These are phyloP conservation scores for Cutaneotrichosporon sp. DNA, from an alignment of 1,284 basidiomycete genomes.

Conservation along the genomic window DNA sequence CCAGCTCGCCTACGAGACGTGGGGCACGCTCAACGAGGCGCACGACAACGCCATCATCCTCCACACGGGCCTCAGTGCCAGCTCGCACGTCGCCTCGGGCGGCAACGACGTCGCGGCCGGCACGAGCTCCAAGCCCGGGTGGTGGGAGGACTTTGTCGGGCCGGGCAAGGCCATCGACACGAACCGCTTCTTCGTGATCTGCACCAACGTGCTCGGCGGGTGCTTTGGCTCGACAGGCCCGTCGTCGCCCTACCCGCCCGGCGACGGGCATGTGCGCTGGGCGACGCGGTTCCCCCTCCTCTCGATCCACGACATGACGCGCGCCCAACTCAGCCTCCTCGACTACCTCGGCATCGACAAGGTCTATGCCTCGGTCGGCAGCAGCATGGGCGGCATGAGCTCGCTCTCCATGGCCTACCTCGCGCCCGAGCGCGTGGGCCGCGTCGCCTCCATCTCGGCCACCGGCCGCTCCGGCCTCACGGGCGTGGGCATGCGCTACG, in stretches of 20 bases:
- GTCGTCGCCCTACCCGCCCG: conserved; percentile 63
- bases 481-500: conserved; percentile 92
- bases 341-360: conserved; percentile 81
- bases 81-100: conserved; percentile 90
- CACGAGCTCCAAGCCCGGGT: conserved; percentile 61
- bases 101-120: conserved; percentile 68
- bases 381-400: conserved; percentile 98
- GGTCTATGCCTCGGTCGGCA: conserved; percentile 90
- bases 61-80: conserved; percentile 93
- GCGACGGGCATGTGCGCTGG: conserved; percentile 67
- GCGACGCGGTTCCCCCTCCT: conserved; percentile 90
- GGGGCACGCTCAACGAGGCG: conserved; percentile 80
- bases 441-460: conserved; percentile 90
- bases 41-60: conserved; percentile 92
- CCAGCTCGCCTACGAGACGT: conserved; percentile 90
- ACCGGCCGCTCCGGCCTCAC: conserved; percentile 88
- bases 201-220: conserved; percentile 95
- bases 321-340: conserved; percentile 83
- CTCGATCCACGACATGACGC: conserved; percentile 93
- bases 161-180: conserved; percentile 94
- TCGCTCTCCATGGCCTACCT: conserved; percentile 93
- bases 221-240: conserved; percentile 98
- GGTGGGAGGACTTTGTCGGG: conserved; percentile 99
- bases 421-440: conserved; percentile 82
- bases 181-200: conserved; percentile 87